These are phyloP conservation scores for Monascus ruber DNA, from an alignment of 2,329 filamentous ascomycete species.

Conservation along the genomic window DNA sequence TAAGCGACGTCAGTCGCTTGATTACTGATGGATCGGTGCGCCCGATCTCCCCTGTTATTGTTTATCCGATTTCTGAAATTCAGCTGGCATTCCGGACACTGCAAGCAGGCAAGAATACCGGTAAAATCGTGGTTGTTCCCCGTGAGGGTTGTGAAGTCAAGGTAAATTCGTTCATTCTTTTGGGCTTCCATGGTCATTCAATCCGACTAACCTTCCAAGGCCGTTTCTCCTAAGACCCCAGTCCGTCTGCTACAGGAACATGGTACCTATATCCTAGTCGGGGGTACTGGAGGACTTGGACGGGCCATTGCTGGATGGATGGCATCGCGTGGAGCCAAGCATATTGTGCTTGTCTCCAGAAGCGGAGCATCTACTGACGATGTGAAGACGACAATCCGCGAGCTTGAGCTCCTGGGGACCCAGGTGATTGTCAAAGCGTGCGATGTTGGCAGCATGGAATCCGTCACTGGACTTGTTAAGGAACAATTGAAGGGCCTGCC, in stretches of 20 bases:
- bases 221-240: no score
- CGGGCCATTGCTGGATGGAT: conserved; percentile 29
- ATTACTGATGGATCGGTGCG: no score
- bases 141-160: no score
- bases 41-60: no score
- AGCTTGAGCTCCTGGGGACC: conserved; percentile 9
- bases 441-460: conserved; percentile 17
- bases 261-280: conserved; percentile 16
- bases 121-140: no score
- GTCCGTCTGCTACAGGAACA: conserved; percentile 3
- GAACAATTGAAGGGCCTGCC: conserved; percentile 3
- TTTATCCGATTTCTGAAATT: no score
- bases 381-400: conserved; percentile 9
- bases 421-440: conserved; percentile 15
- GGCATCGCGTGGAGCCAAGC: conserved; percentile 37
- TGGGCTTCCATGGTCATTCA: no score
- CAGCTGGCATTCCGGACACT: no score
- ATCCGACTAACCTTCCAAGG: no score
- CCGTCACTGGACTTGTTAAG: conserved; percentile 15
- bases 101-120: no score
- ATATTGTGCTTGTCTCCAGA: conserved; percentile 44
- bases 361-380: conserved; percentile 13
- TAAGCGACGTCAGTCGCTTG: no score
- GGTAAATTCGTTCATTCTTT: no score
- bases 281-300: conserved; percentile 19